Percentiles rank a stretch among this genome's conserved stretches.
phyloP scores from a whole-genome alignment of 495 filamentous ascomycete genomes.

The Aspergillus panamensis region DNA sequence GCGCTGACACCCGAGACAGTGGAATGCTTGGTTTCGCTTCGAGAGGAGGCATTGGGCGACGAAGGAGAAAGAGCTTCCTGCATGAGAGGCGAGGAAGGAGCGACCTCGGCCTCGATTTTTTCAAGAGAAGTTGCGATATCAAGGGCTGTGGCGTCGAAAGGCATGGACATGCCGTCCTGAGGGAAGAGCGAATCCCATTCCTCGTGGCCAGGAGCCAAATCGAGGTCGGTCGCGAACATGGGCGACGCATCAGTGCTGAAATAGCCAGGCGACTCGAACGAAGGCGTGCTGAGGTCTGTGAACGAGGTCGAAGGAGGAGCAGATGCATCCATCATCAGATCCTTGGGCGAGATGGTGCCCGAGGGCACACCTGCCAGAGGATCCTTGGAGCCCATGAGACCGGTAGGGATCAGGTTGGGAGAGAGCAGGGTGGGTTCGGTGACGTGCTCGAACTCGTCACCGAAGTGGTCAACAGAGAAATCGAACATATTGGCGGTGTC shows the following conservation, averaged over 20 bases:
- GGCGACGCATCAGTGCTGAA: slow-evolving; percentile 74
- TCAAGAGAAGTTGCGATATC: slow-evolving; percentile 30
- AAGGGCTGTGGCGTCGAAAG: slow-evolving; percentile 35
- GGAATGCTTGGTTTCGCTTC: slow-evolving; percentile 55
- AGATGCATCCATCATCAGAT: slow-evolving; percentile 72
- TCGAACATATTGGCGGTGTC: slow-evolving; percentile 34
- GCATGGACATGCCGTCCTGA: slow-evolving; percentile 37
- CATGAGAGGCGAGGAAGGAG: slow-evolving; percentile 38
- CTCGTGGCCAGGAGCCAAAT: slow-evolving; percentile 29
- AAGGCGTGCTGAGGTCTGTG: slow-evolving; percentile 81
- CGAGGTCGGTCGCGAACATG: slow-evolving; percentile 41
- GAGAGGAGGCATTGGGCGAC: slow-evolving; percentile 42
- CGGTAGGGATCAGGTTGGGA: slow-evolving; percentile 23
- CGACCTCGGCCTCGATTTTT: slow-evolving; percentile 32
- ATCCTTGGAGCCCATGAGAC: slow-evolving; percentile 31
- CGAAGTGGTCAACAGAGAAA: slow-evolving; percentile 26
- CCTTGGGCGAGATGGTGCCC: slow-evolving; percentile 81
- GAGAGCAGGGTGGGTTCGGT: slow-evolving; percentile 29
- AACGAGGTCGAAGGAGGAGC: slow-evolving; percentile 79
- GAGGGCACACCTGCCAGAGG: slow-evolving; percentile 28
- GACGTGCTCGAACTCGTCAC: slow-evolving; percentile 23
- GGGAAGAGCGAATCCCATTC: slow-evolving; percentile 65
- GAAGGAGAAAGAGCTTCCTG: slow-evolving; percentile 21
- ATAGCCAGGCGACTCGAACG: slow-evolving; percentile 67
- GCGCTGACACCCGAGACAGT: slow-evolving; percentile 65